phyloP scores from a whole-genome alignment of 768 basidiomycete species.

The Trametes maxima region DNA sequence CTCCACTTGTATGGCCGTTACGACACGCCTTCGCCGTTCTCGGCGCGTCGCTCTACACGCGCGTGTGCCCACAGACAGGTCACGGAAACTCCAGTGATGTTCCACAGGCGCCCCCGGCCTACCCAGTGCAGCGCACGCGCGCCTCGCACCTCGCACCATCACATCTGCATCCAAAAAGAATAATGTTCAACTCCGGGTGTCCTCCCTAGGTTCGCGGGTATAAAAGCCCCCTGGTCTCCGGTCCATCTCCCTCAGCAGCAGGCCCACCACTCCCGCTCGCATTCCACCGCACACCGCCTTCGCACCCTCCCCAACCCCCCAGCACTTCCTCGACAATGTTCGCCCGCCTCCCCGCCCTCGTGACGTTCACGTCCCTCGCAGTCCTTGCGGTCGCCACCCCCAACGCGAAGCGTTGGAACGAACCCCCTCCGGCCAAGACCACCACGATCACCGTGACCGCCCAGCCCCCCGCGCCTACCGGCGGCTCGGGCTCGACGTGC shows the following conservation, averaged over 20 bases:
- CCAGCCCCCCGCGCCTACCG: not conserved
- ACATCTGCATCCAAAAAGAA: not conserved
- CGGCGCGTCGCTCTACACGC: too few species aligned
- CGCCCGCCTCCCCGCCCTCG: conserved; percentile 2
- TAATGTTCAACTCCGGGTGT: not conserved
- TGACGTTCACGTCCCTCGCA: conserved; percentile 13
- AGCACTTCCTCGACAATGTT: not conserved
- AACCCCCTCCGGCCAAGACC: conserved; percentile 3
- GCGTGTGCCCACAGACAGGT: too few species aligned
- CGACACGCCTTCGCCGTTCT: too few species aligned
- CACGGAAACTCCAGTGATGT: too few species aligned
- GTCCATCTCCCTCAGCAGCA: not conserved
- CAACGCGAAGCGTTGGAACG: conserved; percentile 6
- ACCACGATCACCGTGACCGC: conserved; percentile 19
- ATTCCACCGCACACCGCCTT: not conserved
- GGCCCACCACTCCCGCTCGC: not conserved
- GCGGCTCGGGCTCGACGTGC: not conserved
- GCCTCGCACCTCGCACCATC: too few species aligned
- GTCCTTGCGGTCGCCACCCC: conserved; percentile 23
- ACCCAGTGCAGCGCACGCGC: too few species aligned
- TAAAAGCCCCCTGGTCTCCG: not conserved
- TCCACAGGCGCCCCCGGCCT: too few species aligned
- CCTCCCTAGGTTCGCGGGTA: not conserved
- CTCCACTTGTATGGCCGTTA: too few species aligned
- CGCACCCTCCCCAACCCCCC: not conserved